Evolutionary conservation across 2,329 filamentous ascomycete species (phyloP).

Genomic region (Cladobotryum mycophilum): DNA sequence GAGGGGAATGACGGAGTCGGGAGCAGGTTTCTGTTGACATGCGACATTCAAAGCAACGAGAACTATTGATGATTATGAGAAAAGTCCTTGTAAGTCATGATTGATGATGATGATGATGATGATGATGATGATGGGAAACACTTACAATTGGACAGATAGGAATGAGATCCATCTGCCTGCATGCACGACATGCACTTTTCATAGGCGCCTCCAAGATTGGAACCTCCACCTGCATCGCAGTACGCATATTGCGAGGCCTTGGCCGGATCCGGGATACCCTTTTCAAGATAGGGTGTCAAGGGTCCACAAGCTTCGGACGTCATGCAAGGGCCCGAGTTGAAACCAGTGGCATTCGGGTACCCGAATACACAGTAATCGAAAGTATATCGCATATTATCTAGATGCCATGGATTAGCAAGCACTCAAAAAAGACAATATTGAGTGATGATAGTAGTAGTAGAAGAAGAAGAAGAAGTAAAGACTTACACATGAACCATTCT

Average conservation of each 20-base stretch:
- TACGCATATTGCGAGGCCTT: slow-evolving; percentile 37
- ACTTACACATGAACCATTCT: slow-evolving; percentile 51
- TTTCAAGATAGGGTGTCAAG: slow-evolving; percentile 34
- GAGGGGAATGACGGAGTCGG: slow-evolving; percentile 32
- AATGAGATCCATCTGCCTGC: slow-evolving; percentile 32
- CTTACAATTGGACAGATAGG: slow-evolving; percentile 46
- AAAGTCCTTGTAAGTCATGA: too few relatives aligned
- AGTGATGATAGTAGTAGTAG: neutral
- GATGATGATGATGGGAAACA: neutral
- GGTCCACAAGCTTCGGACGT: slow-evolving; percentile 45
- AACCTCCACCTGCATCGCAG: slow-evolving; percentile 36
- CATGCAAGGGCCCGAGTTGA: slow-evolving; percentile 42
- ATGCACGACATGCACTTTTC: slow-evolving; percentile 42
- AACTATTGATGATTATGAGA: slow-evolving; percentile 25
- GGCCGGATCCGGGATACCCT: slow-evolving; percentile 31
- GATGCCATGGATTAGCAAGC: neutral
- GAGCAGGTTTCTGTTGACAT: slow-evolving; percentile 40
- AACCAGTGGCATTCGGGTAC: slow-evolving; percentile 41
- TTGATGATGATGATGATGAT: neutral
- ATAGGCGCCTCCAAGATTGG: slow-evolving; percentile 27
- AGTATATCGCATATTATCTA: slow-evolving; percentile 49
- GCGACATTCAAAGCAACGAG: slow-evolving; percentile 46
- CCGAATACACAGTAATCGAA: slow-evolving; percentile 48
- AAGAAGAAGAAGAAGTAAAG: neutral
- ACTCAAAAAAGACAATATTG: neutral